Percentiles rank a stretch among this genome's conserved stretches.
These are phyloP conservation scores for Sporothrix euskadiensis DNA, from an alignment of 2,329 filamentous ascomycete species.

Conservation along the genomic window DNA sequence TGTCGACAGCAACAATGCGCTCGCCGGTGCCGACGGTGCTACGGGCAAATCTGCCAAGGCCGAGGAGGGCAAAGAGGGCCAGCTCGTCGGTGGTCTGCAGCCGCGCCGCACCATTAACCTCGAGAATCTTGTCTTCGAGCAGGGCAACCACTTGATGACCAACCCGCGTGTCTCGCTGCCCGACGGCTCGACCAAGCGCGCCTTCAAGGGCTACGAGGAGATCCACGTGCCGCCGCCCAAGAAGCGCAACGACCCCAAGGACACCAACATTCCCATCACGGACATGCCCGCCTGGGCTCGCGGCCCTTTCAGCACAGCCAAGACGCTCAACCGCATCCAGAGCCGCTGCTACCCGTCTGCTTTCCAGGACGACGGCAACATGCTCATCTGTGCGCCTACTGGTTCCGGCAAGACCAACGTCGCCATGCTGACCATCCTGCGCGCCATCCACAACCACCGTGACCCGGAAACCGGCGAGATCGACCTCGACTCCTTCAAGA, in stretches of 20 bases:
- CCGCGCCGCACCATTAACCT: constrained; percentile 87
- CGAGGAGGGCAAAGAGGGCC: constrained; percentile 59
- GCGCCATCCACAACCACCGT: constrained; percentile 94
- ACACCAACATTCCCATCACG: constrained; percentile 78
- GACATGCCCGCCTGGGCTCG: constrained; percentile 93
- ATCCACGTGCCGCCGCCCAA: constrained; percentile 96
- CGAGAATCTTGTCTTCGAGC: constrained; percentile 94
- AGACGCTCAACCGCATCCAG: constrained; percentile 91
- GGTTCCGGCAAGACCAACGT: constrained; percentile 99
- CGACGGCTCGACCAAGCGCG: constrained; percentile 90
- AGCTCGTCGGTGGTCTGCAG: constrained; percentile 77
- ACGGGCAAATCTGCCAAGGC: constrained; percentile 43
- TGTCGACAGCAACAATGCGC: constrained; percentile 67
- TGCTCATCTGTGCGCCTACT: constrained; percentile 96
- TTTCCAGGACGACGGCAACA: constrained; percentile 92
- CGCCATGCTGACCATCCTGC: constrained; percentile 92
- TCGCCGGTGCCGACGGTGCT: constrained; percentile 50
- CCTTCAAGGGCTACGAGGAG: constrained; percentile 97
- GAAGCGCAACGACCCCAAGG: constrained; percentile 76
- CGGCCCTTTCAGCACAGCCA: constrained; percentile 78
- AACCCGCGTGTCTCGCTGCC: constrained; percentile 93
- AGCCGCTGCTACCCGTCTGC: constrained; percentile 89
- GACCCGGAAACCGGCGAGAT: constrained; percentile 89
- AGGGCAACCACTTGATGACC: constrained; percentile 99
- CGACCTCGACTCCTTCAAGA: constrained; percentile 95